phyloP scores from a whole-genome alignment of 768 basidiomycete genomes.

The Lepiota venenata region DNA sequence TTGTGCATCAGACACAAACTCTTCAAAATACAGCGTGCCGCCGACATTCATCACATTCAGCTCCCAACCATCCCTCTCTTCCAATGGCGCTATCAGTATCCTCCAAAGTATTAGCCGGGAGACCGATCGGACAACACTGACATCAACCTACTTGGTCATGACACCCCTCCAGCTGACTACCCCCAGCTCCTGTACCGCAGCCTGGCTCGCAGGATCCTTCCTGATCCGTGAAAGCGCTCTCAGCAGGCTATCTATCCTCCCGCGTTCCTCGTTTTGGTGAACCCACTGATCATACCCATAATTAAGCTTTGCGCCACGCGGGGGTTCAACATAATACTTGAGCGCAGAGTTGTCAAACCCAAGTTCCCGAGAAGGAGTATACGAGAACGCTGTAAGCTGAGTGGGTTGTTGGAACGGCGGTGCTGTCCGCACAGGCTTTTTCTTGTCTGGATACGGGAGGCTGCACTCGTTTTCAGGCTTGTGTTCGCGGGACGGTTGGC shows the following conservation, averaged over 20 bases:
- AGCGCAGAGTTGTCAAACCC: constrained; percentile 68
- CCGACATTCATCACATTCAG: constrained; percentile 78
- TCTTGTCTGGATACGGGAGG: constrained; percentile 1
- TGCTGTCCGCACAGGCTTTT: background rate
- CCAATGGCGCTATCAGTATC: constrained; percentile 80
- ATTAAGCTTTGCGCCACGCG: constrained; percentile 57
- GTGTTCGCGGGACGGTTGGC: background rate
- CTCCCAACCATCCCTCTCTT: constrained; percentile 75
- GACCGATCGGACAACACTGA: too few species aligned
- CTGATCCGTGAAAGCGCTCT: constrained; percentile 49
- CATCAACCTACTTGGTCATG: constrained; percentile 78
- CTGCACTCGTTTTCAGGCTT: background rate
- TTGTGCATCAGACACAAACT: constrained; percentile 57
- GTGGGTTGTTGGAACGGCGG: constrained; percentile 67
- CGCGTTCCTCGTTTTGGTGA: constrained; percentile 58
- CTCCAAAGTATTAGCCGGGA: constrained; percentile 32
- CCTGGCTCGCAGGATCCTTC: constrained; percentile 22
- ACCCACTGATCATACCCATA: constrained; percentile 77
- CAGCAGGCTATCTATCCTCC: constrained; percentile 67
- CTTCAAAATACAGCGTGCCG: constrained; percentile 73
- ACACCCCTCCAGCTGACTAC: constrained; percentile 79
- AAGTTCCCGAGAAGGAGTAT: constrained; percentile 50
- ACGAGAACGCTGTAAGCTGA: constrained; percentile 70
- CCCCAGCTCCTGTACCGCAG: constrained; percentile 39
- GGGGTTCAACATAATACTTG: constrained; percentile 70